Evolutionary conservation across 179 eudicot genomes (phyloP).

Genomic region (Beta lomatogona): DNA sequence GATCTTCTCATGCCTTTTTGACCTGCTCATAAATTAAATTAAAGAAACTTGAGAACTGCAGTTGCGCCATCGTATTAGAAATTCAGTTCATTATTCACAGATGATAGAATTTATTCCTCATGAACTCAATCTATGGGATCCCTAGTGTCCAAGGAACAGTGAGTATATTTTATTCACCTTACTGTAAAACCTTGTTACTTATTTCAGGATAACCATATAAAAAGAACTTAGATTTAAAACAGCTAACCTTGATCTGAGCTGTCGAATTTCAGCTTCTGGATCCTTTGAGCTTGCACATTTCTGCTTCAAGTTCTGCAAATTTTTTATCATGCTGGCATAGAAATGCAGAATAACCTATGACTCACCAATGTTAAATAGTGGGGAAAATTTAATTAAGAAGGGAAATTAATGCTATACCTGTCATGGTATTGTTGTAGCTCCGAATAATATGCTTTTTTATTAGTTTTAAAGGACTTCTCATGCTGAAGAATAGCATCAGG

Average conservation of each 20-base stretch:
- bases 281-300: constrained; percentile 66
- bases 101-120: not conserved
- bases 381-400: not conserved
- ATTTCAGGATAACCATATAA: not conserved
- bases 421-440: constrained; percentile 74
- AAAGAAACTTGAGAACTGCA: constrained; percentile 4
- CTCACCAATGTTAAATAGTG: constrained; percentile 9
- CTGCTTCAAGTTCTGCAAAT: constrained; percentile 68
- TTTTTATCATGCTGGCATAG: constrained; percentile 73
- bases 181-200: not conserved
- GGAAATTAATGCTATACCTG: constrained; percentile 38
- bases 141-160: not conserved
- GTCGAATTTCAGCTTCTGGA: constrained; percentile 59
- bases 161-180: not conserved
- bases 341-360: constrained; percentile 18
- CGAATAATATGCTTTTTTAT: constrained; percentile 66
- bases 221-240: not conserved
- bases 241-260: constrained; percentile 57
- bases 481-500: constrained; percentile 67
- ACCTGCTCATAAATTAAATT: constrained; percentile 42
- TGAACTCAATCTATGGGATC: not conserved
- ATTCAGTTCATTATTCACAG: not conserved
- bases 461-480: constrained; percentile 55
- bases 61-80: not conserved
- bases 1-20: constrained; percentile 43